Conservation (phyloP, 352 stramenopile genomes). For the Phytophthora gonapodyides region DNA sequence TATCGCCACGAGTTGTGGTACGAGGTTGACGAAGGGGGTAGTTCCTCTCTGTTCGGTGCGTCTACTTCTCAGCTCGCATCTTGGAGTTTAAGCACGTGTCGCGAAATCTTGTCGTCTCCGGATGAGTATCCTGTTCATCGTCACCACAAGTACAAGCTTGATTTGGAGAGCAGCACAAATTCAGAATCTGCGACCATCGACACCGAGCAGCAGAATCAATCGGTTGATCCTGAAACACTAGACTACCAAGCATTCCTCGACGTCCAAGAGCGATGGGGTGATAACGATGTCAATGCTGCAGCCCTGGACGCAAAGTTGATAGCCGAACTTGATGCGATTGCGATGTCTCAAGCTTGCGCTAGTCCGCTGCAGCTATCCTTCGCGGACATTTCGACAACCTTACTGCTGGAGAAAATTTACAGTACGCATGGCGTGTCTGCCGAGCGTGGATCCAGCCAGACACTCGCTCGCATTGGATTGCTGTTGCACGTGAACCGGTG, state of each 20-base stretch:
- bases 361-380: conserved; percentile 34
- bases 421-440: conserved; percentile 1
- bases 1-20: conserved; percentile 76
- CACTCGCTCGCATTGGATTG: conserved; percentile 40
- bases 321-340: conserved; percentile 30
- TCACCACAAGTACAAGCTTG: conserved; percentile 25
- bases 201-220: conserved; percentile 1
- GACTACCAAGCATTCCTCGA: conserved; percentile 27
- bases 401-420: conserved; percentile 31
- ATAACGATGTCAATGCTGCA: conserved; percentile 1
- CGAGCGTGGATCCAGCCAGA: conserved; percentile 6
- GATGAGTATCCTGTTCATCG: conserved; percentile 56
- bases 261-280: conserved; percentile 21
- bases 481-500: conserved; percentile 55
- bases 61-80: conserved; percentile 22
- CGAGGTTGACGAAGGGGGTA: conserved; percentile 39
- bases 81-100: conserved; percentile 59
- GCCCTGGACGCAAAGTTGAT: conserved; percentile 36
- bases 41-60: conserved; percentile 11
- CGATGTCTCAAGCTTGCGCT: conserved; percentile 20
- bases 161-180: conserved; percentile 6
- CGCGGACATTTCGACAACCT: conserved; percentile 33
- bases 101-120: conserved; percentile 47
- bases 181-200: not conserved
- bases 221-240: conserved; percentile 6